Evolutionary conservation across 192 early-diverging fungal species (phyloP), one percentile per base, ranked within the genome.

Genomic region (Backusella parvicylindrica): DNA sequence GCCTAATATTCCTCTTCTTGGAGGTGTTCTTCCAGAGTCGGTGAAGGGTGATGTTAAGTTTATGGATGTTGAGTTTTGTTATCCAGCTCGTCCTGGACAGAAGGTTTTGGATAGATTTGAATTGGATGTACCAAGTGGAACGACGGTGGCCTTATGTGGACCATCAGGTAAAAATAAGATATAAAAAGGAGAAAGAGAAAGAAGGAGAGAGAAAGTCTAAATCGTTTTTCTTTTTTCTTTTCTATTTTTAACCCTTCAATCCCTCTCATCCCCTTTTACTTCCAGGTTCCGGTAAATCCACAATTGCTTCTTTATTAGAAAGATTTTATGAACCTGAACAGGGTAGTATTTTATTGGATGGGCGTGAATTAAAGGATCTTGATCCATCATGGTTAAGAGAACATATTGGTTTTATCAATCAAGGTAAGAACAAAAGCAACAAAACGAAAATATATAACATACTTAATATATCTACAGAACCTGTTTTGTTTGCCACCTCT

Each of bases 71-170:
- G 72, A 82, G 31, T 99, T 99, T 84, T 43, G 81, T 68, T 99
- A 99, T 75, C 95, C 96, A 21, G 85, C 92, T 32, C 87, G 94
- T 16, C 88, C 88, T 0, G 92, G 95, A 23, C 91, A 95, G n/a
- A 85, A 78, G 37, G 89, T 99, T 15, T 81, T 99, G 71, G 83
- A 91, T 28, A 83, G 85, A 15, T 85, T 98, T 64, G 89, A 79
- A 76, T 83, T 98, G 38, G 85, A 75, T 49, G 84, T 96, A 56
- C 75, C 83, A 32, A 84, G 90, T 12, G 96, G 97, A 6, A 84
- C 90, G 53, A 94, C 90, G 2, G 91, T 97, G n/a, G 97, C 96
- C 28, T 84, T 99, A 43, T 95, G 95, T 36, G 97, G 97, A 37
- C 90, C 86, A 43, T 95, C 93, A 28, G 97, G 97, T 81, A 74